A percentile compares a stretch with the other conserved stretches of the same genome.
These are phyloP conservation scores for Pseudogymnoascus sp. DNA, from an alignment of 2,329 filamentous ascomycete species.

Conservation along the genomic window DNA sequence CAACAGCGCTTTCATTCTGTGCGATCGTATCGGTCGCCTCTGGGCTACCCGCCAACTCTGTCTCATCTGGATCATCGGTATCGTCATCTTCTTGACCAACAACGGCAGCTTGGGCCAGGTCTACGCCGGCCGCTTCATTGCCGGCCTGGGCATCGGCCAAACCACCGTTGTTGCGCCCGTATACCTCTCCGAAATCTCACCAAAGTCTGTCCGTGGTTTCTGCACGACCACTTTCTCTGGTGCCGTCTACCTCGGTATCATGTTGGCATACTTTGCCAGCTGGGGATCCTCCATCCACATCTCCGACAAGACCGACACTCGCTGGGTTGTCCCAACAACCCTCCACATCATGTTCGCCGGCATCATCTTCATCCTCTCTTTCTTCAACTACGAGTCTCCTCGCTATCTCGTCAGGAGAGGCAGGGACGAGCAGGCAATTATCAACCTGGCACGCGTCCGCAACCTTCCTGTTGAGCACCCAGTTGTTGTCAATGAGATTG, in stretches of 20 bases:
- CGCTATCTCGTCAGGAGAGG: constrained; percentile 62
- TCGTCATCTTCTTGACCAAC: constrained; percentile 50
- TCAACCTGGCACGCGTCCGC: constrained; percentile 50
- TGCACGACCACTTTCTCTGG: constrained; percentile 66
- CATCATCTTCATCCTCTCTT: constrained; percentile 61
- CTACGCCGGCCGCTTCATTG: constrained; percentile 60
- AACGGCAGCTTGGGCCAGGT: constrained; percentile 48
- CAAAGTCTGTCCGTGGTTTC: constrained; percentile 61
- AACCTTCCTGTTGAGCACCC: constrained; percentile 51
- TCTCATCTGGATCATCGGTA: constrained; percentile 49
- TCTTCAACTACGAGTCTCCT: constrained; percentile 62
- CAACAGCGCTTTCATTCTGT: constrained; percentile 48
- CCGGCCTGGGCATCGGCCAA: constrained; percentile 55
- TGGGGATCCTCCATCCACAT: constrained; percentile 50
- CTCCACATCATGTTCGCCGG: constrained; percentile 72
- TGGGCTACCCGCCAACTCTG: constrained; percentile 54
- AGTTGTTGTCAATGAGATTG: constrained; percentile 55
- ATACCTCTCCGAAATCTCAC: constrained; percentile 66
- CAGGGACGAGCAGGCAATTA: constrained; percentile 49
- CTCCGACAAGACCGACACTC: constrained; percentile 32
- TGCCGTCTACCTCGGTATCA: constrained; percentile 69
- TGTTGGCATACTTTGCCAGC: constrained; percentile 71
- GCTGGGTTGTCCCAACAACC: constrained; percentile 60
- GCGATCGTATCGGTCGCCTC: constrained; percentile 54
- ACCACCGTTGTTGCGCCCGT: constrained; percentile 62